Percentiles rank a stretch among this genome's conserved stretches.
phyloP scores from a whole-genome alignment of 768 basidiomycete species.

The Suillus fuscotomentosus region DNA sequence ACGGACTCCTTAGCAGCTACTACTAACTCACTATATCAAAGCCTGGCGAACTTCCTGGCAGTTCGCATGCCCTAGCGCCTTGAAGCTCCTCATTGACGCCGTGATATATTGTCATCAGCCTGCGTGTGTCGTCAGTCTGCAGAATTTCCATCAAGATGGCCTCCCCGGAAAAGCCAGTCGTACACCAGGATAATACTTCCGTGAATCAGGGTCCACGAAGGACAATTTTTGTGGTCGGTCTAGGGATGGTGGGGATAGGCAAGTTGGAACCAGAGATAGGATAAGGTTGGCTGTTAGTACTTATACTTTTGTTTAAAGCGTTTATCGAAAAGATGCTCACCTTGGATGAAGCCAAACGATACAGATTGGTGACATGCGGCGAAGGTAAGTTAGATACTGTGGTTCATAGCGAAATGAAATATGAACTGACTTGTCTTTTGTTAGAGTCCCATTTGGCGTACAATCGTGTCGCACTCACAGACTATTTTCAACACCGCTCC shows the following conservation, averaged over 20 bases:
- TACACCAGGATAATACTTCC: neutral
- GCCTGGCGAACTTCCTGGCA: neutral
- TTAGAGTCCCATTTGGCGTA: conserved; percentile 48
- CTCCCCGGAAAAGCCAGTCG: neutral
- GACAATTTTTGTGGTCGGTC: conserved; percentile 37
- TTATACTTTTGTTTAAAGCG: conserved; percentile 30
- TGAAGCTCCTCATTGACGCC: neutral
- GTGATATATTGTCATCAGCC: neutral
- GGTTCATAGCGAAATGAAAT: conserved; percentile 13
- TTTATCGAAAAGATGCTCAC: conserved; percentile 71
- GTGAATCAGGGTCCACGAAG: neutral
- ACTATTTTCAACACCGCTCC: conserved; percentile 60
- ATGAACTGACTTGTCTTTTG: conserved; percentile 7
- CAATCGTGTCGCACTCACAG: conserved; percentile 51
- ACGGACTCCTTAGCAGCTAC: neutral
- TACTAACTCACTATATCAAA: neutral
- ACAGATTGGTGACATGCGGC: conserved; percentile 58
- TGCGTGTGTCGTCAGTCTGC: neutral
- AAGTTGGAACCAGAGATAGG: conserved; percentile 1
- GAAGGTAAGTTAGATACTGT: conserved; percentile 38
- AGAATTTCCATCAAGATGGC: neutral
- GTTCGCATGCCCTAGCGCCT: neutral
- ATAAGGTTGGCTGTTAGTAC: neutral
- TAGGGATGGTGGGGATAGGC: conserved; percentile 66
- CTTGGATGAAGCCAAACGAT: conserved; percentile 47